These are phyloP conservation scores for Favolaschia claudopus DNA, from an alignment of 768 basidiomycete species.

Conservation along the genomic window DNA sequence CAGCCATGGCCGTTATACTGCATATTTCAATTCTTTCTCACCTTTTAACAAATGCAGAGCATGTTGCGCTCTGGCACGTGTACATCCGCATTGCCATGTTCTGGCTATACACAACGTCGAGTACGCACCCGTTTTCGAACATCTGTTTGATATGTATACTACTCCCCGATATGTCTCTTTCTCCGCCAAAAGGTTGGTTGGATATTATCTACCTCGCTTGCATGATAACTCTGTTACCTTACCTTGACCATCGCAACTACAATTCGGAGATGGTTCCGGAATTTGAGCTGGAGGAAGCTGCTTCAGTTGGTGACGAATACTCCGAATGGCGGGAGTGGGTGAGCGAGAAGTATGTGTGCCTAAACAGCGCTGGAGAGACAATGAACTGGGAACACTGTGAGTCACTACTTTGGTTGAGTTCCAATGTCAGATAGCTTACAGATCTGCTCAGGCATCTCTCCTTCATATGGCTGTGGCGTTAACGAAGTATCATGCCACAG, in stretches of 20 bases:
- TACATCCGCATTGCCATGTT: conserved; percentile 1
- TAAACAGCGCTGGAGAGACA: not conserved
- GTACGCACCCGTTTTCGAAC: not conserved
- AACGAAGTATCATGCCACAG: no score
- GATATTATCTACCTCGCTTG: conserved; percentile 1
- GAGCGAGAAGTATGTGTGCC: not conserved
- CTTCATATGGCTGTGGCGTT: no score
- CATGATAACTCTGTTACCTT: not conserved
- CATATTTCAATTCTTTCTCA: conserved; percentile 2
- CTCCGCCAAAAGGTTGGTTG: not conserved
- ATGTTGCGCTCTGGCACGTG: not conserved
- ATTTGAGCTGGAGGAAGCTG: not conserved
- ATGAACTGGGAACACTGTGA: not conserved
- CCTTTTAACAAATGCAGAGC: conserved; percentile 2
- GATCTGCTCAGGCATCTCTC: no score
- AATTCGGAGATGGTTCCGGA: not conserved
- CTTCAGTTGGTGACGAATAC: not conserved
- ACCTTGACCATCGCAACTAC: not conserved
- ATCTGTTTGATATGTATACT: not conserved
- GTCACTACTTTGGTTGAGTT: no score
- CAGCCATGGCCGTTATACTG: not conserved
- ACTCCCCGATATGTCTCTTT: not conserved
- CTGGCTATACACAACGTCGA: not conserved
- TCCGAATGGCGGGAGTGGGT: not conserved
- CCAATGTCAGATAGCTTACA: no score